Evolutionary conservation across 2,329 filamentous ascomycete genomes (phyloP), one percentile per base, ranked within the genome.

Genomic region (Ophiosphaerella herpotricha): DNA sequence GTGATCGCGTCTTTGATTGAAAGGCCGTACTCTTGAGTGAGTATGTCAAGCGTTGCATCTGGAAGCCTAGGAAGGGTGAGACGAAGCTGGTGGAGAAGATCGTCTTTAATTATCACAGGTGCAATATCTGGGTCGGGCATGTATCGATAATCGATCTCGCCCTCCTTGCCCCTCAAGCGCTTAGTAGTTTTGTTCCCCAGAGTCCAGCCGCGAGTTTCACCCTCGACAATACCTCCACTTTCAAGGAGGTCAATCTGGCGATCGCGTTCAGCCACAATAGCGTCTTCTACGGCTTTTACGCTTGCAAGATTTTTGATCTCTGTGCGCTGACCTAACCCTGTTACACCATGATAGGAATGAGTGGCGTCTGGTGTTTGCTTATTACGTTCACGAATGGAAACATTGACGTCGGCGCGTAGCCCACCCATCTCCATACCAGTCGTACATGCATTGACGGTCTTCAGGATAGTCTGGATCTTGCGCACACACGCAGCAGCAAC

Each of bases 251-350:
- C 76, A 55, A 97, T 97, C 73, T 99, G 94, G 1, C 94, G 84
- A 66, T 95, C 87, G 31, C 92, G 84, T 74, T 99, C 94, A 0
- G 92, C 90, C 45, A 93, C 86, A 54, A 99, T 91, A 35, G 94
- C 93, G 63, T 97, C 92, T 72, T 97, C 92, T 1, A 99, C 88
- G 0, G 92, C 91, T 70, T 95, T 96, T 78, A 97, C 91, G 46
- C 90, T 96, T 71, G 89, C 93, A 59, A 99, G 69, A 66, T 99
- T 99, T 76, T 99, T 99, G 76, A 99, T 97, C 75, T 99, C 94
- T 0, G 92, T 97, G 46, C 93, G 83, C 60, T 91, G 91, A 2
- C 94, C 94, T 0, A 97, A 80, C 0, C 82, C 83, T 12, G 72
- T 75, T 29, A 86, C 77, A 1, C 83, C 84, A 40, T 78, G 74